A percentile compares a stretch with the other conserved stretches of the same genome.
Conservation (phyloP, 345 rosid species). For the Heritiera littoralis region DNA sequence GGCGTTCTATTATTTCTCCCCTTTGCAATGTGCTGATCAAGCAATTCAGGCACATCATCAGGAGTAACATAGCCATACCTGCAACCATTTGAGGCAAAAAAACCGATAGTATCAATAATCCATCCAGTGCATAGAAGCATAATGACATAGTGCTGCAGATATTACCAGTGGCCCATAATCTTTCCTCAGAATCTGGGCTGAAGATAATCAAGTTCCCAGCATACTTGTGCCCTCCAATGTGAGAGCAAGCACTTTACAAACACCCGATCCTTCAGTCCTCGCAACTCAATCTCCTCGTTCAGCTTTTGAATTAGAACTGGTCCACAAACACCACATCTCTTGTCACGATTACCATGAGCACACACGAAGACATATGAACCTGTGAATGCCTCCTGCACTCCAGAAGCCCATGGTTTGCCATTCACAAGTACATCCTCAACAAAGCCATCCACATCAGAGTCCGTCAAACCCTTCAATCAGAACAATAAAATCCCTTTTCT, state of each 20-base stretch:
- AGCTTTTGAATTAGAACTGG: constrained; percentile 78
- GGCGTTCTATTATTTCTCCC: constrained; percentile 71
- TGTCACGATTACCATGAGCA: constrained; percentile 89
- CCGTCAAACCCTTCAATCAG: constrained; percentile 57
- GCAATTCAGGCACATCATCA: constrained; percentile 76
- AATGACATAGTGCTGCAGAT: constrained; percentile 3
- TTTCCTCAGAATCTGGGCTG: constrained; percentile 62
- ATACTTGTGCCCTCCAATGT: constrained; percentile 93
- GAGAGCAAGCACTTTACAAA: constrained; percentile 79
- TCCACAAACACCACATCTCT: constrained; percentile 97
- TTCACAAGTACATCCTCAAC: constrained; percentile 86
- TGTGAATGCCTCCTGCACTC: constrained; percentile 51
- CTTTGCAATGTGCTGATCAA: constrained; percentile 83
- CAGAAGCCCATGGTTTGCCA: constrained; percentile 76
- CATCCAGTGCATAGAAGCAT: background rate
- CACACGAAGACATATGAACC: constrained; percentile 87
- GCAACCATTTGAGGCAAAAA: constrained; percentile 21
- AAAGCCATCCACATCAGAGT: constrained; percentile 64
- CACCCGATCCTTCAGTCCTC: constrained; percentile 62
- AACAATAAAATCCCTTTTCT: constrained; percentile 3
- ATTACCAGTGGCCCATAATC: constrained; percentile 77
- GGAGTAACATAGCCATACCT: constrained; percentile 99
- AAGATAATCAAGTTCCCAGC: constrained; percentile 91
- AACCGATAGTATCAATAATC: constrained; percentile 13
- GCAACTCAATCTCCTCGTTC: constrained; percentile 58